Evolutionary conservation across 177 flowering plant species (phyloP).

Genomic region (Tripterygium wilfordii): DNA sequence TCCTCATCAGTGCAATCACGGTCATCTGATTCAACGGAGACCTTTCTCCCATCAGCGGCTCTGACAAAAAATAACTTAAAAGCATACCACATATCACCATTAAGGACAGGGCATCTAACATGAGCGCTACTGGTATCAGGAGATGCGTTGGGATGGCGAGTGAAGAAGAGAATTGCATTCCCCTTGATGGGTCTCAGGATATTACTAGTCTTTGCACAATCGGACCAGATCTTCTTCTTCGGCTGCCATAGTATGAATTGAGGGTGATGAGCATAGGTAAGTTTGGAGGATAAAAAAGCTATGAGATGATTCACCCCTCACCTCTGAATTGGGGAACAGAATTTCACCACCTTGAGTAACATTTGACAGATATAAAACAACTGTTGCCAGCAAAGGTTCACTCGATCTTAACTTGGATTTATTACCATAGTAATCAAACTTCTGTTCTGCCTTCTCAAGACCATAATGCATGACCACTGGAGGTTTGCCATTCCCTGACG

Average conservation of each 20-base stretch:
- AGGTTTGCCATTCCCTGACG: constrained; percentile 57
- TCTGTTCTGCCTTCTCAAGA: constrained; percentile 30
- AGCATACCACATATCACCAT: constrained; percentile 84
- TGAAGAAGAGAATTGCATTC: constrained; percentile 73
- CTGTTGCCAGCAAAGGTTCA: constrained; percentile 60
- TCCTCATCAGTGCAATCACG: constrained; percentile 73
- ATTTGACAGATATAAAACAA: constrained; percentile 71
- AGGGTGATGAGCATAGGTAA: background rate
- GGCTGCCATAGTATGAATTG: constrained; percentile 17
- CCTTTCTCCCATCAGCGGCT: constrained; percentile 6
- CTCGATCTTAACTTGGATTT: constrained; percentile 11
- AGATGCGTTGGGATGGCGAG: constrained; percentile 41
- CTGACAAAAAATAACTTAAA: constrained; percentile 47
- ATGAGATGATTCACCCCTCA: constrained; percentile 18
- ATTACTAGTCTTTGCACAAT: constrained; percentile 29
- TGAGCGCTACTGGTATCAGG: constrained; percentile 62
- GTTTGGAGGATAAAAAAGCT: background rate
- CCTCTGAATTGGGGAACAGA: constrained; percentile 65
- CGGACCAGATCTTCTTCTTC: constrained; percentile 39
- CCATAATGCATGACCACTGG: constrained; percentile 48
- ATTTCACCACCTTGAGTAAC: constrained; percentile 69
- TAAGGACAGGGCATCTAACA: constrained; percentile 64
- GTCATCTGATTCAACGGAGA: constrained; percentile 14
- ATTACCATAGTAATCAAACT: constrained; percentile 40
- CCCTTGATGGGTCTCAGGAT: constrained; percentile 65